These are phyloP conservation scores for Aquanectria penicillioides DNA, from an alignment of 2,329 filamentous ascomycete species.

Conservation along the genomic window DNA sequence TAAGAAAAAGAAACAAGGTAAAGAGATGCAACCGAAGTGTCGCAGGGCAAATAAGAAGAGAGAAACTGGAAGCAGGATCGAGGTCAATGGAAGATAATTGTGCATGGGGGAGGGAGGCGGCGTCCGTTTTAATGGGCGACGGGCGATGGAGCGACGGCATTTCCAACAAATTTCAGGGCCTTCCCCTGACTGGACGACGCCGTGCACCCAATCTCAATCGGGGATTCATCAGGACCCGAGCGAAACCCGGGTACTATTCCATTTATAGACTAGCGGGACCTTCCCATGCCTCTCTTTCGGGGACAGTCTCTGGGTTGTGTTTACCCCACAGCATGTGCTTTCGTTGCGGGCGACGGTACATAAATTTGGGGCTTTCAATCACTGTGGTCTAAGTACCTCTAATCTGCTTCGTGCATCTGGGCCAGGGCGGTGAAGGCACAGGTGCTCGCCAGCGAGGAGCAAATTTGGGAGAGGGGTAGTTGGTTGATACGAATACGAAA, in stretches of 20 bases:
- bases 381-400: background rate
- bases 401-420: background rate
- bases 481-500: conserved; percentile 46
- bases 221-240: conserved; percentile 35
- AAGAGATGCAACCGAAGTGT: conserved; percentile 6
- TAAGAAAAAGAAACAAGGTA: conserved; percentile 17
- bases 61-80: conserved; percentile 9
- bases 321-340: conserved; percentile 19
- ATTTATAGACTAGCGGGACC: conserved; percentile 23
- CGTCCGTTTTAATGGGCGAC: conserved; percentile 38
- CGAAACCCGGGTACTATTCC: conserved; percentile 33
- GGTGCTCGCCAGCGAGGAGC: conserved; percentile 21
- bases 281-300: conserved; percentile 29
- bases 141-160: conserved; percentile 33
- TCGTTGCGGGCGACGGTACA: conserved; percentile 12
- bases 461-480: conserved; percentile 26
- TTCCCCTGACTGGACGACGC: conserved; percentile 41
- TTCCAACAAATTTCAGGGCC: conserved; percentile 44
- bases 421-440: conserved; percentile 34
- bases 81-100: conserved; percentile 26
- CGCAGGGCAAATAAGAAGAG: background rate
- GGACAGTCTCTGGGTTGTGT: conserved; percentile 26
- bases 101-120: conserved; percentile 13
- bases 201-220: conserved; percentile 41
- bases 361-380: background rate